Conservation (phyloP, 768 basidiomycete species). For the Chalciporus sphaerocephalus region DNA sequence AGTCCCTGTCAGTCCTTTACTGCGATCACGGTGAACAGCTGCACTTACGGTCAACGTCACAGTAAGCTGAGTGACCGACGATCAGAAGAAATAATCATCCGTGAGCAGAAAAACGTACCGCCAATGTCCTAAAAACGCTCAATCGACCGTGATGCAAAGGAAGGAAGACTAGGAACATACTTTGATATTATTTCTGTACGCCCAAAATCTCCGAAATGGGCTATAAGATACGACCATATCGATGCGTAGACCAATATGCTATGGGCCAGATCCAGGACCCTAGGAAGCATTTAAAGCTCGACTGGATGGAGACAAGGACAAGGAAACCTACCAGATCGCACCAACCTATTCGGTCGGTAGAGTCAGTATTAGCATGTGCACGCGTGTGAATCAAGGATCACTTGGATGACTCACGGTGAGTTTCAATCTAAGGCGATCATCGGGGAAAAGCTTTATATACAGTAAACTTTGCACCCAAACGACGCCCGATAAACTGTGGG, state of each 20-base stretch:
- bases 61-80: constrained; percentile 19
- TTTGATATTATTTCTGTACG: constrained; percentile 43
- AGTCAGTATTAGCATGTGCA: neutral
- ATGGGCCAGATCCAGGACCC: constrained; percentile 38
- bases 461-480: constrained; percentile 26
- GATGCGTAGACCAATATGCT: constrained; percentile 38
- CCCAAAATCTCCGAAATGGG: constrained; percentile 36
- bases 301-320: neutral
- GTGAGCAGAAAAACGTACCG: constrained; percentile 11
- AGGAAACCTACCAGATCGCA: constrained; percentile 21
- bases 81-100: neutral
- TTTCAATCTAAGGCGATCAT: constrained; percentile 20
- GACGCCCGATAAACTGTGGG: constrained; percentile 26
- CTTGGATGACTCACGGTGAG: constrained; percentile 14
- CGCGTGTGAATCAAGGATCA: neutral
- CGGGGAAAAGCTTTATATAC: constrained; percentile 29
- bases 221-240: constrained; percentile 43
- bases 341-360: constrained; percentile 18
- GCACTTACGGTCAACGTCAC: constrained; percentile 29
- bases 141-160: neutral
- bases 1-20: constrained; percentile 5
- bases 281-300: neutral
- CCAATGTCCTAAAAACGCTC: constrained; percentile 18
- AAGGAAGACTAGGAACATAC: constrained; percentile 23
- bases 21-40: neutral